Evolutionary conservation across 2,329 filamentous ascomycete species (phyloP).

Genomic region (Diaporthe citrichinensis): DNA sequence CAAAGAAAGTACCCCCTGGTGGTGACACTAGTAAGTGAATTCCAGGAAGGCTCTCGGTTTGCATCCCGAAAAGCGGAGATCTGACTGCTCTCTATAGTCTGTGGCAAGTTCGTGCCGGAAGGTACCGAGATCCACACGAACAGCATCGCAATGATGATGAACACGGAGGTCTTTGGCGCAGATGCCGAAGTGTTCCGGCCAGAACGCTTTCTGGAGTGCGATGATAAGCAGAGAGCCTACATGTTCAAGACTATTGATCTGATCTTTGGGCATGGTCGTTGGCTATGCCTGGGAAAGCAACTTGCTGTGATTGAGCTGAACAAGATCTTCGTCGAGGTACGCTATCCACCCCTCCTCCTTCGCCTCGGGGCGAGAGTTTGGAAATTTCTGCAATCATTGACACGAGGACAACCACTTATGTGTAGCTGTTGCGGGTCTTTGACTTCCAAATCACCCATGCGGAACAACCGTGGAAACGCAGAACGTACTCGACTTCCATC

Average conservation of each 20-base stretch:
- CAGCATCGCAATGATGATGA: slow-evolving; percentile 49
- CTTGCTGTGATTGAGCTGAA: slow-evolving; percentile 58
- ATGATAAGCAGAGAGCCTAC: slow-evolving; percentile 46
- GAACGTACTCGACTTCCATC: background rate
- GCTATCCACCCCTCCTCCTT: background rate
- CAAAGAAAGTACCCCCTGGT: slow-evolving; percentile 44
- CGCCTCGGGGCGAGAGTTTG: background rate
- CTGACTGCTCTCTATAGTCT: slow-evolving; percentile 32
- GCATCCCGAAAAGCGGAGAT: background rate
- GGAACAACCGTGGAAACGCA: slow-evolving; percentile 20
- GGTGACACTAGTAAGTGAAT: slow-evolving; percentile 44
- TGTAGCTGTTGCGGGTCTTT: slow-evolving; percentile 29
- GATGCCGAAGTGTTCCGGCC: slow-evolving; percentile 56
- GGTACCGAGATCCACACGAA: slow-evolving; percentile 52
- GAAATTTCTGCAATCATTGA: background rate
- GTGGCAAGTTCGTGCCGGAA: slow-evolving; percentile 50
- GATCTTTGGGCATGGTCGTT: slow-evolving; percentile 55
- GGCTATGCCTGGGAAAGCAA: slow-evolving; percentile 56
- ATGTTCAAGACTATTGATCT: slow-evolving; percentile 53
- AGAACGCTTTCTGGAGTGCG: slow-evolving; percentile 57
- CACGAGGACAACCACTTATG: background rate
- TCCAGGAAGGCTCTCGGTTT: too few species aligned
- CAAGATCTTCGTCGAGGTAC: slow-evolving; percentile 53
- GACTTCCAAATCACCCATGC: slow-evolving; percentile 32
- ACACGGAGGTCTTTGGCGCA: slow-evolving; percentile 48